Evolutionary conservation across 129 eudicot genomes (phyloP), one percentile per base, ranked within the genome.

Genomic region (Ambrosia trifida): DNA sequence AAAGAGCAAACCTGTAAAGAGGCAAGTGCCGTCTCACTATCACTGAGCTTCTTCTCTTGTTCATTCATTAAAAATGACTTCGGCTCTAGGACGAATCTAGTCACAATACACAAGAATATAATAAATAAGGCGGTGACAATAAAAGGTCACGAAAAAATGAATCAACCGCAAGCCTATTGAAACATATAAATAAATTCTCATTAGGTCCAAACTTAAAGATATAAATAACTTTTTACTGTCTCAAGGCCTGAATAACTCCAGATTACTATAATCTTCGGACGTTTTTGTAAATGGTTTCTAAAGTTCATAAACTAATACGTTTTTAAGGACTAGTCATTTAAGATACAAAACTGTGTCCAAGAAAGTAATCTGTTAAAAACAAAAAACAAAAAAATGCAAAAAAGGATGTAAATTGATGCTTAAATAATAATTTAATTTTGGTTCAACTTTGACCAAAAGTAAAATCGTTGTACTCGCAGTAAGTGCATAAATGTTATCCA

Each of bases 71-170:
- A 79, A 67, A 78, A 72, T 45, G 96, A 65, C 68, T 90, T 95
- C 33, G 97, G 97, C 81, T 95, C 99, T 84, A 95, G 69, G 58
- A 95, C 79, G 70, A 95, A 95, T 80, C 99, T 95, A 88, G 5
- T 36, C 35, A 53, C 17, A 49, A 57, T 71, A 59, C 30, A 33
- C 32, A 78, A 64, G n/a, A 59, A 68, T 40, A 68, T 40, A 20
- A 58, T 40, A 64, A 1, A 11, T 47, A 72, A 57, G 59, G 36
- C 3, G 11, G 19, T 30, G 59, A 72, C 17, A 49, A 43, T 11
- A 19, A 33, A 49, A 67, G 18, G 4, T 7, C 56, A 64, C 7
- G 57, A 65, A 24, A 45, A 51, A 24, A 74, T 44, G 17, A 65
- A 17, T 62, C 33, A 7, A 19, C 8, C 40, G 54, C 64, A 74